Evolutionary conservation across 1,284 basidiomycete genomes (phyloP), one percentile per base, ranked within the genome.

Genomic region (Amylostereum chailletii): DNA sequence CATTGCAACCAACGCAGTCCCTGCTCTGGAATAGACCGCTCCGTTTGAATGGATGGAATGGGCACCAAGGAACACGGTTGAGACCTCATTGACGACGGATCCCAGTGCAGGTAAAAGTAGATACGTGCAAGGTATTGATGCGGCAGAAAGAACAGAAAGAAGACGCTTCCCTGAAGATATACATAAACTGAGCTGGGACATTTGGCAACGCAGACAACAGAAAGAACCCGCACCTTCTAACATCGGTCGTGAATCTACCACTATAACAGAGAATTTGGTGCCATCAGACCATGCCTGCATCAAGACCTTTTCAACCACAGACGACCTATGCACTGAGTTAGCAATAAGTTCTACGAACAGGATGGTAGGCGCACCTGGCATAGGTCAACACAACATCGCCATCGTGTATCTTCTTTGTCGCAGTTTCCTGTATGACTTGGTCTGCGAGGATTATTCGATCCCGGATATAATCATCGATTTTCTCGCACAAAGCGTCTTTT

Each of bases 1-100:
- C 92, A 99, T 94, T 0, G 95, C 92, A 27, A 97, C 91, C 55
- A 94, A 79, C 0, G 95, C 95, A 1, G 94, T 98, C 29, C 96
- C 96, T 0, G 94, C 90, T 47, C 96, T 81, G 9, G 94, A 90
- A 66, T 91, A 97, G 5, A 98, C 87, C 0, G 93, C 85, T 3
- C 96, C 96, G 60, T 99, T 96, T 4, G 94, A 88, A 60, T 96
- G 88, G 5, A 99, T 76, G 5, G 94, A 91, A 57, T 96, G 91
- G 1, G 94, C 94, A 37, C 96, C 96, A 19, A 99, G 75, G 49
- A 99, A 79, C 45, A 97, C 86, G 9, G 87, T 86, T 7, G 86
- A 85, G 4, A 89, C 85, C 66, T 74, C 81, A 3, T 83, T 80
- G 53, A 99, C 83, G 51, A 96, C 71, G 3, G 91, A 83, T 1